Evolutionary conservation across 352 stramenopile genomes (phyloP).

Genomic region (Globisporangium echinulatum): DNA sequence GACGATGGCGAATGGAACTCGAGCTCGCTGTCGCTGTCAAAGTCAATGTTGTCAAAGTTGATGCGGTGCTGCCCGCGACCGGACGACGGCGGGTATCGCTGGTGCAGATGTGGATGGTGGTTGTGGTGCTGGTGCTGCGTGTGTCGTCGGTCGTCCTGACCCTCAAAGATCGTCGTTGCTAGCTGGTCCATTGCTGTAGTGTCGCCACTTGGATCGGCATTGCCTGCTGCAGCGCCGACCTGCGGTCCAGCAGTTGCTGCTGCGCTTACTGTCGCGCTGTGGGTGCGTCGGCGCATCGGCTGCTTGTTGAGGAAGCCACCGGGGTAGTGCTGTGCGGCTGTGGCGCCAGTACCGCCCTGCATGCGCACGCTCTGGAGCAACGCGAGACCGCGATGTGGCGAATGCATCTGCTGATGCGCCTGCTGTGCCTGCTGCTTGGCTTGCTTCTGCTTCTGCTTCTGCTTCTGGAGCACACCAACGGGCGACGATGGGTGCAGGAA

Average conservation of each 20-base stretch:
- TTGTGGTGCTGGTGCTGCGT: conserved; percentile 14
- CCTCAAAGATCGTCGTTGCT: conserved; percentile 49
- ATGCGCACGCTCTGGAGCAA: conserved; percentile 33
- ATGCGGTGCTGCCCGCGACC: conserved; percentile 53
- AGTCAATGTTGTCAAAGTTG: conserved; percentile 33
- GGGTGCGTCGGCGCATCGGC: conserved; percentile 66
- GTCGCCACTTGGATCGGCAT: not conserved
- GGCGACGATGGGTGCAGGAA: conserved; percentile 64
- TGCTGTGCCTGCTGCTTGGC: conserved; percentile 6
- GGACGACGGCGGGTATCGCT: conserved; percentile 26
- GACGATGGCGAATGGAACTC: conserved; percentile 26
- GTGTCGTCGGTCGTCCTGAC: conserved; percentile 23
- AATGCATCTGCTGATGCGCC: conserved; percentile 14
- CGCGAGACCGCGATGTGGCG: conserved; percentile 22
- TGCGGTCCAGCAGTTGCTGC: conserved; percentile 13
- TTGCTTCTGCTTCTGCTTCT: conserved; percentile 27
- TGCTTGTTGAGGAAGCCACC: conserved; percentile 53
- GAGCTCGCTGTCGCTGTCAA: conserved; percentile 48
- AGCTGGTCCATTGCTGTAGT: conserved; percentile 26
- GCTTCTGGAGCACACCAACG: conserved; percentile 32
- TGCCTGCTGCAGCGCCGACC: conserved; percentile 4
- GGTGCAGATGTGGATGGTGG: conserved; percentile 10
- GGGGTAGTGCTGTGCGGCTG: conserved; percentile 16
- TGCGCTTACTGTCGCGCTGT: conserved; percentile 45
- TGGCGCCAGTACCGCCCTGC: conserved; percentile 17